Evolutionary conservation across 148 eudicot genomes (phyloP), one percentile per base, ranked within the genome.

Genomic region (Chenopodium berlandieri): DNA sequence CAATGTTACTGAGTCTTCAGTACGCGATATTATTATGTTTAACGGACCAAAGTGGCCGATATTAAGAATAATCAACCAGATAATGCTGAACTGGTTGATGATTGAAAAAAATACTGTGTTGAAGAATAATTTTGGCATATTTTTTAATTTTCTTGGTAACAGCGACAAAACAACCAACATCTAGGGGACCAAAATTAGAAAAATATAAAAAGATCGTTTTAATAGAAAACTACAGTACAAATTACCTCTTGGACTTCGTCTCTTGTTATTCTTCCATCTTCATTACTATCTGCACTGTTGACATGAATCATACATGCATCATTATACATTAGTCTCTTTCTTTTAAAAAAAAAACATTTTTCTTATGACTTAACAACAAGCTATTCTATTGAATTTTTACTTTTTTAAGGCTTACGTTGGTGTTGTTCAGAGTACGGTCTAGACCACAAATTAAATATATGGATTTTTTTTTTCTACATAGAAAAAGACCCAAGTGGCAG

Each of bases 171-270:
- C 71, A 80, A 80, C 78, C 17, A 37, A 37, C 44, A 37, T 37
- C 7, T 37, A 37, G 44, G 44, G 7, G 44, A 37, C 44, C 44
- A 37, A 6, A 37, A 37, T 4, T 47, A 76, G 64, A 76, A 60
- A 7, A 60, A 47, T 16, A 50, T 71, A 56, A 56, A 48, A 30
- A 23, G 74, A 72, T 23, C 30, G 73, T 52, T 32, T 12, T 23
- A 56, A 52, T 50, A 77, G 16, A 66, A 47, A 66, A 81, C 27
- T 22, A 1, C 10, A 73, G 27, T 22, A 1, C 32, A 34, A 76
- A 25, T 47, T 87, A 94, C 99, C 99, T 96, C 98, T 75, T 89
- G 97, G 54, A 96, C 94, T 87, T 96, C 99, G 48, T 91, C 93
- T 82, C 90, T 80, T 25, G 95, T 90, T 78, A 96, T 91, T 85